phyloP scores from a whole-genome alignment of 108 stramenopile species.

The Nitzschia sp. region DNA sequence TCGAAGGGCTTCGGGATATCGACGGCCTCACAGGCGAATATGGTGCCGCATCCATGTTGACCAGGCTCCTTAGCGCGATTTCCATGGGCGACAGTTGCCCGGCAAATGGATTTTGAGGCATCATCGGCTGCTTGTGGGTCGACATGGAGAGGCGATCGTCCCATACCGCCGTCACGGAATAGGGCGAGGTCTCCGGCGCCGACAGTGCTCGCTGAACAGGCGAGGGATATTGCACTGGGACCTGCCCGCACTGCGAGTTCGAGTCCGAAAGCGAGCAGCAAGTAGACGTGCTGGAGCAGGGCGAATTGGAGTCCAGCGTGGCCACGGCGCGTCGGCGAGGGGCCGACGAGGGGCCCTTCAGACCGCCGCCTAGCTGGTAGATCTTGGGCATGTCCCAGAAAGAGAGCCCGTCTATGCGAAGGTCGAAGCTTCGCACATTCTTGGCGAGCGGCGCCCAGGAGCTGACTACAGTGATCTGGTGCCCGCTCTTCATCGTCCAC shows the following conservation, averaged over 20 bases:
- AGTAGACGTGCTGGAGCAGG: neutral
- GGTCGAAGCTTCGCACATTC: conserved; percentile 62
- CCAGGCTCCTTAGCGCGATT: neutral
- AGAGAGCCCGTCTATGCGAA: conserved; percentile 69
- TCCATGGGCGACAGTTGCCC: conserved; percentile 1
- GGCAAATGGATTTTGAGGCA: neutral
- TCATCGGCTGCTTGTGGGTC: neutral
- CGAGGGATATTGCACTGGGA: neutral
- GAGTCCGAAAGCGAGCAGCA: neutral
- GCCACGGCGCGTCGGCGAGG: neutral
- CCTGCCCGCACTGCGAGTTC: too few species aligned
- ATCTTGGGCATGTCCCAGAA: conserved; percentile 81
- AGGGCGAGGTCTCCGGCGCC: neutral
- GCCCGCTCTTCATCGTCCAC: conserved; percentile 45
- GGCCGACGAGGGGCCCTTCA: neutral
- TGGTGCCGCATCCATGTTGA: conserved; percentile 1
- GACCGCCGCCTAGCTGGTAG: conserved; percentile 58
- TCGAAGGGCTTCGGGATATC: neutral
- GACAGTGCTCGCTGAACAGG: neutral
- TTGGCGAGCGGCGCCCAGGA: conserved; percentile 12
- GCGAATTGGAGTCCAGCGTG: neutral
- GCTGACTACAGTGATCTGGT: conserved; percentile 50
- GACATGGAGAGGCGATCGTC: neutral
- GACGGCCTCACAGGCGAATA: neutral
- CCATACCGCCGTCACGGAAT: neutral